Evolutionary conservation across 2,329 filamentous ascomycete species (phyloP).

Genomic region (Clonostachys rhizophaga): DNA sequence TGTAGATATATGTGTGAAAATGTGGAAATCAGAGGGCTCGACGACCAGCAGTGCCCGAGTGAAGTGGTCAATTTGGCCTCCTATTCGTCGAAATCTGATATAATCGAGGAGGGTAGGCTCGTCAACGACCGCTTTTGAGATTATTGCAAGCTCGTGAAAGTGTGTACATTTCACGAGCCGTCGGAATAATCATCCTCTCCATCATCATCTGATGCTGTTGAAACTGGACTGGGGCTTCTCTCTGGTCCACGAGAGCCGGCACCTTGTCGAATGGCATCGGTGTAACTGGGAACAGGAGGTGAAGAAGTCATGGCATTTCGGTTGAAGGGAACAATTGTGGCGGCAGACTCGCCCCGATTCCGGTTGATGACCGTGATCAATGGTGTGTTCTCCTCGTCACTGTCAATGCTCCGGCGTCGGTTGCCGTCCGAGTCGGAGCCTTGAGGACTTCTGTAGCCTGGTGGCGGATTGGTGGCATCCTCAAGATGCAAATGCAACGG

Average conservation of each 20-base stretch:
- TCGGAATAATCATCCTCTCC: no score
- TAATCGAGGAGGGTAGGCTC: no score
- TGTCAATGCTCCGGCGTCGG: slow-evolving; percentile 52
- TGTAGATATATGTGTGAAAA: no score
- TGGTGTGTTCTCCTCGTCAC: slow-evolving; percentile 51
- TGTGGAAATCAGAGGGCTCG: no score
- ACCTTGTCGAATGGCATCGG: slow-evolving; percentile 62
- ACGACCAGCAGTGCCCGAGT: no score
- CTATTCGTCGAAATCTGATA: no score
- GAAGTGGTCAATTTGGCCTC: no score
- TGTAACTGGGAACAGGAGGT: slow-evolving; percentile 71
- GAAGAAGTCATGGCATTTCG: slow-evolving; percentile 40
- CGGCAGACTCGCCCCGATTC: slow-evolving; percentile 43
- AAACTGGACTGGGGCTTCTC: background rate
- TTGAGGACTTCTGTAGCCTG: slow-evolving; percentile 65
- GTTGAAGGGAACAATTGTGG: slow-evolving; percentile 21
- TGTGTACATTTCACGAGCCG: no score
- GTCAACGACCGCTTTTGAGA: no score
- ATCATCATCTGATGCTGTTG: no score
- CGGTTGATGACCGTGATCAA: slow-evolving; percentile 46
- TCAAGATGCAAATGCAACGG: slow-evolving; percentile 37
- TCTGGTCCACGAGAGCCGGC: slow-evolving; percentile 6
- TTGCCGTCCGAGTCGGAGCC: slow-evolving; percentile 51
- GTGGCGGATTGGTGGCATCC: slow-evolving; percentile 59
- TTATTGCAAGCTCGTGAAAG: no score